These are phyloP conservation scores for Arthrobotrys iridis DNA, from an alignment of 2,329 filamentous ascomycete species.

Conservation along the genomic window DNA sequence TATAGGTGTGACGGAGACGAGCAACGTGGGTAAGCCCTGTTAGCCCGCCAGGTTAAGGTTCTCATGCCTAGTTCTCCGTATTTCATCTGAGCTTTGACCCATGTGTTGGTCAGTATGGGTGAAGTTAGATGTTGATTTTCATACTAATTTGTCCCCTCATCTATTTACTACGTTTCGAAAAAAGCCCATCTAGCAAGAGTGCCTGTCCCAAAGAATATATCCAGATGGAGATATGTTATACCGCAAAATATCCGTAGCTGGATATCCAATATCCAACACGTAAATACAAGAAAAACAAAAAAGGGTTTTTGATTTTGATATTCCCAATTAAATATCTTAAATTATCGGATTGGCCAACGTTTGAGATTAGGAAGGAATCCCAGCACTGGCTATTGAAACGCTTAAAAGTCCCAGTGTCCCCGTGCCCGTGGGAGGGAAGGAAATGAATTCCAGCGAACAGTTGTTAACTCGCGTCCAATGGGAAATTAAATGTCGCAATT, in stretches of 20 bases:
- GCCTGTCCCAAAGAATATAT: not conserved
- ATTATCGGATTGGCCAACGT: conserved; percentile 24
- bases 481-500: conserved; percentile 56
- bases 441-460: conserved; percentile 17
- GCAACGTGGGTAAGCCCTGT: conserved; percentile 26
- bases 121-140: not conserved
- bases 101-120: not conserved
- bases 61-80: conserved; percentile 1
- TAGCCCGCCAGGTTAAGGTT: conserved; percentile 1
- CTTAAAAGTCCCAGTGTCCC: conserved; percentile 27
- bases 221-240: not conserved
- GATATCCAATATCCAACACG: not conserved
- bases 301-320: not conserved
- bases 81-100: conserved; percentile 12
- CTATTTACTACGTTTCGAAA: conserved; percentile 17
- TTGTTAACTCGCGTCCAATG: conserved; percentile 40
- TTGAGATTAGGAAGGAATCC: conserved; percentile 23
- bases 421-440: conserved; percentile 16
- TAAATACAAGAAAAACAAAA: no score
- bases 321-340: conserved; percentile 6
- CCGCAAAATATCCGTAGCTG: not conserved
- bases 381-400: conserved; percentile 27
- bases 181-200: not conserved
- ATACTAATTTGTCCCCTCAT: not conserved
- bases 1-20: conserved; percentile 33